These are phyloP conservation scores for Phytophthora macrochlamydospora DNA, from an alignment of 352 stramenopile species.

Conservation along the genomic window DNA sequence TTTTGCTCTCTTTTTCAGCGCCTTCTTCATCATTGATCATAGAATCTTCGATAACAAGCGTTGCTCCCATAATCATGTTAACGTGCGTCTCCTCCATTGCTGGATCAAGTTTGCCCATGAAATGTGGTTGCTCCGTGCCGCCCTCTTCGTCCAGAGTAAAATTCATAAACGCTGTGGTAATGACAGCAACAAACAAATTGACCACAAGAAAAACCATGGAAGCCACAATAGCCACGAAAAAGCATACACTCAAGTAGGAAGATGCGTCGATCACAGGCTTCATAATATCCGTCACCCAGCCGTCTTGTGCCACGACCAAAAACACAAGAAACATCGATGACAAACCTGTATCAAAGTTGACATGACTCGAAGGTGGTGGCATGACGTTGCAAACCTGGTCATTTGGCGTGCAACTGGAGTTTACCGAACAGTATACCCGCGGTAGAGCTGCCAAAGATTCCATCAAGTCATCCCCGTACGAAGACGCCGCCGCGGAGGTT, in stretches of 20 bases:
- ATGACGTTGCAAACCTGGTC: conserved; percentile 41
- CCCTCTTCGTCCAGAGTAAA: conserved; percentile 65
- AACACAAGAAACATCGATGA: conserved; percentile 80
- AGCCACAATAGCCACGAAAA: conserved; percentile 75
- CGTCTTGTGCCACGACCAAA: conserved; percentile 77
- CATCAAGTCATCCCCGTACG: conserved; percentile 13
- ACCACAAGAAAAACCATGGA: conserved; percentile 86
- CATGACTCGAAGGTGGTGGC: conserved; percentile 43
- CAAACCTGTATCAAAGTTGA: conserved; percentile 80
- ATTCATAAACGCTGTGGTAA: conserved; percentile 87
- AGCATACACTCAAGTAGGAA: conserved; percentile 56
- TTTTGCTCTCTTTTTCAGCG: neutral
- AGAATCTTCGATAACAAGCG: conserved; percentile 67
- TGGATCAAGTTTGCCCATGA: conserved; percentile 63
- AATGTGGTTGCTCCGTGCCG: conserved; percentile 36
- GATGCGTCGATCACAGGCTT: conserved; percentile 70
- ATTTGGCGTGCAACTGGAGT: conserved; percentile 42
- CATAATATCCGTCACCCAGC: conserved; percentile 84
- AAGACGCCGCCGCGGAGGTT: conserved; percentile 11
- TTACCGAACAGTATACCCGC: conserved; percentile 53
- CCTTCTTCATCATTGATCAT: conserved; percentile 18
- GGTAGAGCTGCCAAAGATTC: conserved; percentile 46
- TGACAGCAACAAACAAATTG: conserved; percentile 84
- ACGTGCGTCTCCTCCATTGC: conserved; percentile 75
- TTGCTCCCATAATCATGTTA: conserved; percentile 83